Percentiles rank a stretch among this genome's conserved stretches.
Evolutionary conservation across 2,329 filamentous ascomycete genomes (phyloP).

Genomic region (Trichophyton schoenleinii): DNA sequence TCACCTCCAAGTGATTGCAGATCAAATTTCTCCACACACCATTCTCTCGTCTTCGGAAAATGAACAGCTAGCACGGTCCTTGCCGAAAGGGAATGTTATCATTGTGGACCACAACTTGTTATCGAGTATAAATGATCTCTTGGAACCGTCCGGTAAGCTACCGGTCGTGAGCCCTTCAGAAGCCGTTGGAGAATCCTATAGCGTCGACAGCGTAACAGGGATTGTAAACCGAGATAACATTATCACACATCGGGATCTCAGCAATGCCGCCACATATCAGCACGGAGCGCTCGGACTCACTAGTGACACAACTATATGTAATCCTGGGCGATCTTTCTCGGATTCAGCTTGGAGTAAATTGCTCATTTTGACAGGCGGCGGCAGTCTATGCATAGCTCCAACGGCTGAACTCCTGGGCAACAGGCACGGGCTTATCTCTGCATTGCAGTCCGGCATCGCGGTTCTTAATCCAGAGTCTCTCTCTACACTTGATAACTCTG

Average conservation of each 20-base stretch:
- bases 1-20: slow-evolving; percentile 21
- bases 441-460: slow-evolving; percentile 41
- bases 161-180: slow-evolving; percentile 9
- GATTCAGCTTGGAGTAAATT: slow-evolving; percentile 64
- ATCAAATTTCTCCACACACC: slow-evolving; percentile 9
- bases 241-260: slow-evolving; percentile 48
- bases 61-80: slow-evolving; percentile 6
- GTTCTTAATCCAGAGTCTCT: slow-evolving; percentile 50
- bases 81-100: slow-evolving; percentile 4
- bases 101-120: slow-evolving; percentile 13
- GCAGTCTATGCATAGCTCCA: slow-evolving; percentile 47
- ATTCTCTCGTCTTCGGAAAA: slow-evolving; percentile 14
- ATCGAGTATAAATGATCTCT: neutral
- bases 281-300: slow-evolving; percentile 38
- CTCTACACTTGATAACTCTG: slow-evolving; percentile 30
- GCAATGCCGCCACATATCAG: slow-evolving; percentile 44
- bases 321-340: slow-evolving; percentile 25
- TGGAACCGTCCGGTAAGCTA: neutral
- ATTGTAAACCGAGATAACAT: slow-evolving; percentile 43
- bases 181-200: slow-evolving; percentile 47
- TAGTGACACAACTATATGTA: slow-evolving; percentile 45
- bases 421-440: slow-evolving; percentile 38
- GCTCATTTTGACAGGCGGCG: slow-evolving; percentile 50
- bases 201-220: slow-evolving; percentile 41
- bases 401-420: slow-evolving; percentile 38